Base-by-base conservation (phyloP, 345 rosid genomes). In the Salix viminalis region DNA sequence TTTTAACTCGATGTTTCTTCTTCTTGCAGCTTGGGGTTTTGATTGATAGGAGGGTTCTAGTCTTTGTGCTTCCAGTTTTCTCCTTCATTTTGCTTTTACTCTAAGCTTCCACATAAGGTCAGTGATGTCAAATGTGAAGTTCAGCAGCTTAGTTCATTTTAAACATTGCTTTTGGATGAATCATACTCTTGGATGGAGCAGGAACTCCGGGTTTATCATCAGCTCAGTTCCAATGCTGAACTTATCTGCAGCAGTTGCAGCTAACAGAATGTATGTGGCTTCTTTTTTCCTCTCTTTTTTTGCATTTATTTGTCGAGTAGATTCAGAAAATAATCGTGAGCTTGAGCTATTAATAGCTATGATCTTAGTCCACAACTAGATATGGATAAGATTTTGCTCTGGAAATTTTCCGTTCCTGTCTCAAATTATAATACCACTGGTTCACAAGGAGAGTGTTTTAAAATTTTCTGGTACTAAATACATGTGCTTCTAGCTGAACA, bases 71-170 rank as follows among this genome's bases (percentile, higher is more conserved):
- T 74, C 98, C 99, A 0, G 88, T 90, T 75, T 76, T 89, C 65
- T 88, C 88, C 68, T 93, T 93, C 78, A 81, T 93, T 76, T 34
- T 91, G 66, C 93, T 96, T n/a, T 75, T 96, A 96, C 88, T 96
- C 98, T 32, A 96, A 92, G 89, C 98, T 96, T 83, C 96, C 96
- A 7, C 99, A 93, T 89, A 96, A 96, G 94, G 99, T 96, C 82
- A 74, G 73, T 39, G 70, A 41, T 66, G 67, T 23, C 42, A 62
- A 70, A 42, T 69, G 58, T 56, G 69, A 75, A 74, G 69, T 83
- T 77, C 69, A 67, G 66, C 69, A 65, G 65, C 79, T 78, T 70
- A 65, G 50, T 69, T 82, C 65, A 68, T 72, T 41, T n/a, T 69
- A 44, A 66, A 72, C 62, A 56, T 67, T 44, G 2, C 70, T 42